These are phyloP conservation scores for Ganoderma sinense DNA, from an alignment of 1,284 basidiomycete genomes.

Conservation along the genomic window DNA sequence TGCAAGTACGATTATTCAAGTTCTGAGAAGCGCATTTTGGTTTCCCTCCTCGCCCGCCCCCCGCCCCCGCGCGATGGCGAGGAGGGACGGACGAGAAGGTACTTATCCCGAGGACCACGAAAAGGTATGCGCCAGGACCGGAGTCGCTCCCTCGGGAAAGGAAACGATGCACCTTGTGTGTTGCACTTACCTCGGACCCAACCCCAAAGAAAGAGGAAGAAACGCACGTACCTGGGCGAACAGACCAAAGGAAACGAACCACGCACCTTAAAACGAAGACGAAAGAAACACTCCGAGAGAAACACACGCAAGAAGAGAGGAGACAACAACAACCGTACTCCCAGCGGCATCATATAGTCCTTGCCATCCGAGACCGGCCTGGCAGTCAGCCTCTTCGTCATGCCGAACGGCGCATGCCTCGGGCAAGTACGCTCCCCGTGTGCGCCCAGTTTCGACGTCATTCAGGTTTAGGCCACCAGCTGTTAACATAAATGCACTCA, in stretches of 20 bases:
- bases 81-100: neutral
- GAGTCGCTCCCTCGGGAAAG: slow-evolving; percentile 1
- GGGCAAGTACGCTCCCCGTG: neutral
- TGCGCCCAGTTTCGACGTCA: too few relatives aligned
- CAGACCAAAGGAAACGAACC: neutral
- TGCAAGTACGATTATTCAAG: too few relatives aligned
- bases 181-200: neutral
- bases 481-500: too few relatives aligned
- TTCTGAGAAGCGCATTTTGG: slow-evolving; percentile 3
- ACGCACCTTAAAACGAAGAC: neutral
- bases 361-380: neutral
- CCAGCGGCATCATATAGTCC: neutral
- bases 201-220: too few relatives aligned
- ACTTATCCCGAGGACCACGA: slow-evolving; percentile 6
- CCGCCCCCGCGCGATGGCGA: neutral
- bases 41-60: neutral
- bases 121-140: slow-evolving; percentile 4
- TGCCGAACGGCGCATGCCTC: neutral
- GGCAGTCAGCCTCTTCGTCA: neutral
- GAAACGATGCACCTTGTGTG: neutral
- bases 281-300: neutral
- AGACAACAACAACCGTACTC: neutral
- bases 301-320: neutral
- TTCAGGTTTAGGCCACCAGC: too few relatives aligned
- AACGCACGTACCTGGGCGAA: neutral